Evolutionary conservation across 441 rosid genomes (phyloP).

Genomic region (Manihot esculenta): DNA sequence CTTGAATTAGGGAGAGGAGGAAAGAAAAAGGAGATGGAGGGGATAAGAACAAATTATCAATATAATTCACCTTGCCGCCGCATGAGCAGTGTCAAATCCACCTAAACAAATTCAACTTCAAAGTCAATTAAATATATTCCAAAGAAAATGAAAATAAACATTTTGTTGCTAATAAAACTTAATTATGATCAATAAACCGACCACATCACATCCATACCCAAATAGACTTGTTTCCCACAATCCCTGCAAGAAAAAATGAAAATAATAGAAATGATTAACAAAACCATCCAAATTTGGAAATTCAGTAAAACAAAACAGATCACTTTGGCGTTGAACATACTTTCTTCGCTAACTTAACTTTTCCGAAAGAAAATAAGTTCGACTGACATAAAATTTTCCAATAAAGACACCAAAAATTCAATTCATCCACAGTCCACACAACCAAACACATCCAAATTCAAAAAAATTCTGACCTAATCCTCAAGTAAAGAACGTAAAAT

Average conservation of each 20-base stretch:
- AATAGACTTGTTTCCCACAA: conserved; percentile 93
- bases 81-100: conserved; percentile 94
- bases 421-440: background rate
- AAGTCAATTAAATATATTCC: conserved; percentile 14
- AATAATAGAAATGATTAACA: conserved; percentile 14
- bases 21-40: background rate
- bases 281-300: conserved; percentile 5
- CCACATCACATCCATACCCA: conserved; percentile 51
- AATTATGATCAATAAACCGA: conserved; percentile 19
- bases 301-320: conserved; percentile 8
- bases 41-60: conserved; percentile 3
- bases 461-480: background rate
- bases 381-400: conserved; percentile 6
- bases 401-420: background rate
- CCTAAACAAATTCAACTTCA: conserved; percentile 42
- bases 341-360: background rate
- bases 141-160: too few species aligned
- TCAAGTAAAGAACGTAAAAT: background rate
- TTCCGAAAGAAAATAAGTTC: conserved; percentile 1
- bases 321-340: background rate
- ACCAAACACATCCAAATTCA: background rate
- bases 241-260: conserved; percentile 58
- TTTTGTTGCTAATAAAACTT: background rate
- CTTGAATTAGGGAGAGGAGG: background rate
- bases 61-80: conserved; percentile 74